A percentile compares a stretch with the other conserved stretches of the same genome.
These are phyloP conservation scores for Fonsecaea nubica DNA, from an alignment of 2,329 filamentous ascomycete species.

Conservation along the genomic window DNA sequence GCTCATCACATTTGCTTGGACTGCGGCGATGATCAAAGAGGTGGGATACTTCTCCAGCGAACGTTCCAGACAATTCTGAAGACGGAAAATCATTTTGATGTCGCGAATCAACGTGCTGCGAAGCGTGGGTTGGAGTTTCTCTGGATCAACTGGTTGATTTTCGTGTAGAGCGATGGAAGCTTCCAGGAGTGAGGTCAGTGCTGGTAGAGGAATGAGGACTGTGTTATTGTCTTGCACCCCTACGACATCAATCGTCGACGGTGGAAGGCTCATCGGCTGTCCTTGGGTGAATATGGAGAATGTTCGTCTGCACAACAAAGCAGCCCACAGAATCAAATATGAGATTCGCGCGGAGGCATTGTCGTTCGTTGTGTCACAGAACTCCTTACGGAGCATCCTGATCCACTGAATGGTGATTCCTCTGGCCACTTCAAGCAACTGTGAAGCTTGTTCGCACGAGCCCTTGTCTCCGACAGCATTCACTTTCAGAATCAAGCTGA, in stretches of 20 bases:
- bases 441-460: conserved; percentile 40
- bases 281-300: conserved; percentile 11
- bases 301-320: conserved; percentile 35
- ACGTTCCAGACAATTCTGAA: conserved; percentile 46
- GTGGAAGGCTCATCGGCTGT: background rate
- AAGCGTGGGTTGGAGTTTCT: conserved; percentile 44
- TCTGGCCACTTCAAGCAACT: conserved; percentile 13
- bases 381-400: conserved; percentile 19
- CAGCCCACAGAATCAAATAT: conserved; percentile 34
- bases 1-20: conserved; percentile 11
- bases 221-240: conserved; percentile 13
- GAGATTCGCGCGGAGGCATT: conserved; percentile 47
- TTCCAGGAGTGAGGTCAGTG: conserved; percentile 46
- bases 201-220: conserved; percentile 28
- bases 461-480: conserved; percentile 56
- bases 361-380: conserved; percentile 42
- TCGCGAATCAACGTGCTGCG: conserved; percentile 56
- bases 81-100: conserved; percentile 50
- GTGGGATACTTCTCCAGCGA: conserved; percentile 45
- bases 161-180: conserved; percentile 57
- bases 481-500: conserved; percentile 58
- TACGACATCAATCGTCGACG: conserved; percentile 23
- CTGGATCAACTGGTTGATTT: conserved; percentile 50
- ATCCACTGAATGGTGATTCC: conserved; percentile 17
- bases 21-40: conserved; percentile 12